Evolutionary conservation across 1,284 basidiomycete genomes (phyloP).

Genomic region (Puccinia horiana): DNA sequence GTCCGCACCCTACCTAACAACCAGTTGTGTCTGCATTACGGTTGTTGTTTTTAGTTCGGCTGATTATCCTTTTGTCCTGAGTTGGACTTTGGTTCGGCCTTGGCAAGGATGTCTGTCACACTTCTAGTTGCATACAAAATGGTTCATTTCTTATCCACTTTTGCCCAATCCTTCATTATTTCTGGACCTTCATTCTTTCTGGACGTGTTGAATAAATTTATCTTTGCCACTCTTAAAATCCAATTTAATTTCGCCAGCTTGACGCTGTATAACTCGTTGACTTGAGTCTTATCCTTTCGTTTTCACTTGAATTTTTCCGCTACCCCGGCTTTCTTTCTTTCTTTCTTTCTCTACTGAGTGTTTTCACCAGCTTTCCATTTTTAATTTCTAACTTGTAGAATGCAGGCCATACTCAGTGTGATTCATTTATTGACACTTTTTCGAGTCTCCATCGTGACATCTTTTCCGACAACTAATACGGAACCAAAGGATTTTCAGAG

Average conservation of each 20-base stretch:
- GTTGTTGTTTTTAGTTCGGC: background rate
- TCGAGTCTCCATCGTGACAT: background rate
- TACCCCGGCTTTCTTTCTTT: no score
- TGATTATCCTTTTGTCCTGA: constrained; percentile 2
- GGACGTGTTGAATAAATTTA: background rate
- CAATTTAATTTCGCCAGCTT: background rate
- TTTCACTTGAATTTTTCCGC: background rate
- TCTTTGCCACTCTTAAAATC: background rate
- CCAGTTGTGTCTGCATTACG: background rate
- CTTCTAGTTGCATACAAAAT: background rate
- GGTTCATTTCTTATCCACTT: background rate
- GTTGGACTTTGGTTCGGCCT: background rate
- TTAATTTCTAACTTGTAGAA: background rate
- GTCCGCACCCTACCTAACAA: background rate
- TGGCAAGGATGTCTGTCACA: background rate
- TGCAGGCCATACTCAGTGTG: background rate
- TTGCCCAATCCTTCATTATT: background rate
- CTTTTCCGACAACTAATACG: background rate
- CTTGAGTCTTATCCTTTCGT: constrained; percentile 11
- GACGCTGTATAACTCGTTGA: background rate
- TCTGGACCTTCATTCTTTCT: background rate
- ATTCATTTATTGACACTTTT: background rate
- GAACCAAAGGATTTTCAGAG: background rate
- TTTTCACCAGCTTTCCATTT: background rate
- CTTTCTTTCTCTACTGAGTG: constrained; percentile 1